Percentiles rank a stretch among this genome's conserved stretches.
These are phyloP conservation scores for Nicotiana sylvestris DNA, from an alignment of 257 asterid species.

Conservation along the genomic window DNA sequence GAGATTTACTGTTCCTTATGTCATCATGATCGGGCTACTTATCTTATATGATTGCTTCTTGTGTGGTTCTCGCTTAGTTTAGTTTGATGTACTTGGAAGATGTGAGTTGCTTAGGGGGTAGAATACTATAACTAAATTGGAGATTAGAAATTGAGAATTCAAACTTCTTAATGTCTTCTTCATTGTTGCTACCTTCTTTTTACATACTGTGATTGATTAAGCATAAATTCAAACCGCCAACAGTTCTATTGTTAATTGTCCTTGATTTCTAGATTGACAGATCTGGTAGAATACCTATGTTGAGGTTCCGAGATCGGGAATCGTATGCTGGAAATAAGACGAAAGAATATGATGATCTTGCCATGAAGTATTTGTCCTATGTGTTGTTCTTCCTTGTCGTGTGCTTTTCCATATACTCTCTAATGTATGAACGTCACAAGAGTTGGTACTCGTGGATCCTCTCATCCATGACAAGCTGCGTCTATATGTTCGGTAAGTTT, in stretches of 20 bases:
- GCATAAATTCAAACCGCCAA: not conserved
- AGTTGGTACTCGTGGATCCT: constrained; percentile 99
- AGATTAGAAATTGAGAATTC: not conserved
- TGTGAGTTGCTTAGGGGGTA: not conserved
- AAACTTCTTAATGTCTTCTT: not conserved
- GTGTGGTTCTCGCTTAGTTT: not conserved
- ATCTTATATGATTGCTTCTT: not conserved
- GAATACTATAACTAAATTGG: not conserved
- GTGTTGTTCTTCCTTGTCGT: constrained; percentile 73
- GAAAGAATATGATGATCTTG: constrained; percentile 95
- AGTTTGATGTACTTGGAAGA: not conserved
- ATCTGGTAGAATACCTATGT: constrained; percentile 83
- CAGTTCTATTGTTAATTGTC: not conserved
- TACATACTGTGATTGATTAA: not conserved
- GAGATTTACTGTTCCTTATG: no score
- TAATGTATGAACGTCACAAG: constrained; percentile 89
- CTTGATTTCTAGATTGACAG: constrained; percentile 65
- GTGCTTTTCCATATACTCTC: constrained; percentile 78
- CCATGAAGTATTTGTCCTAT: constrained; percentile 95
- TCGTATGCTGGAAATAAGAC: constrained; percentile 94
- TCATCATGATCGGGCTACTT: not conserved
- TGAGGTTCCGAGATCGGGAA: constrained; percentile 93
- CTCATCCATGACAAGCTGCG: constrained; percentile 93
- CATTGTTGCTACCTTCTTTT: not conserved
- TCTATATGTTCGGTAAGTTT: constrained; percentile 92